These are phyloP conservation scores for Ceratocystis cubensis DNA, from an alignment of 2,329 filamentous ascomycete genomes.

Conservation along the genomic window DNA sequence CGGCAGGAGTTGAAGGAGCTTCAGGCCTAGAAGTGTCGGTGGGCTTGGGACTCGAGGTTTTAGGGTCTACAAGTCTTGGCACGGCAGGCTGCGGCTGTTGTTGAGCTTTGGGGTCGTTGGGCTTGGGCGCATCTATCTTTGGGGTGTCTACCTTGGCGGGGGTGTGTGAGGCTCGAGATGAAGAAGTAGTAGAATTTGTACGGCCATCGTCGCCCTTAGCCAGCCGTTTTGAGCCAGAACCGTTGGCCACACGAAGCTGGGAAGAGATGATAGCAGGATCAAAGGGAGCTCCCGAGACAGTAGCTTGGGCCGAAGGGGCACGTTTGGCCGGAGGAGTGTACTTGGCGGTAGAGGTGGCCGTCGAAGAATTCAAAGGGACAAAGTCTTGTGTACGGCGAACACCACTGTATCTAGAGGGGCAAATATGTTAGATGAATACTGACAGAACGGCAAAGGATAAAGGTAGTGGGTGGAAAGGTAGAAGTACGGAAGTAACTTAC, in stretches of 20 bases:
- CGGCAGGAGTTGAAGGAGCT: conserved; percentile 23
- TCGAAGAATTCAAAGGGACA: conserved; percentile 46
- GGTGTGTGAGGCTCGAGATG: conserved; percentile 14
- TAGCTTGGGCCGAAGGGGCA: conserved; percentile 60
- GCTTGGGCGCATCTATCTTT: conserved; percentile 12
- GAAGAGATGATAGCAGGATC: conserved; percentile 86
- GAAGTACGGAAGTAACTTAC: conserved; percentile 35
- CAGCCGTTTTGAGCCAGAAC: conserved; percentile 12
- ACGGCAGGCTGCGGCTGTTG: conserved; percentile 24
- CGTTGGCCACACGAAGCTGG: conserved; percentile 38
- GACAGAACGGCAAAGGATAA: not conserved
- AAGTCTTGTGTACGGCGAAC: conserved; percentile 59
- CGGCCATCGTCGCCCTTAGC: conserved; percentile 10
- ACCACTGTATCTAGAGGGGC: conserved; percentile 62
- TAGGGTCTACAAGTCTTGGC: conserved; percentile 26
- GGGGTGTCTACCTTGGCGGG: conserved; percentile 11
- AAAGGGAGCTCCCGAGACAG: conserved; percentile 62
- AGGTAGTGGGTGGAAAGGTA: not conserved
- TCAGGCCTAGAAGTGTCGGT: conserved; percentile 25
- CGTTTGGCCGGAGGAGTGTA: conserved; percentile 86
- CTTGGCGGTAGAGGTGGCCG: conserved; percentile 37
- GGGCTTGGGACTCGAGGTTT: conserved; percentile 20
- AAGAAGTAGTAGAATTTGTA: conserved; percentile 8
- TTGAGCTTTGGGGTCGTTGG: conserved; percentile 10
- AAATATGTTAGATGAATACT: not conserved